Evolutionary conservation across 1,284 basidiomycete genomes (phyloP).

Genomic region (Cryptococcus floricola): DNA sequence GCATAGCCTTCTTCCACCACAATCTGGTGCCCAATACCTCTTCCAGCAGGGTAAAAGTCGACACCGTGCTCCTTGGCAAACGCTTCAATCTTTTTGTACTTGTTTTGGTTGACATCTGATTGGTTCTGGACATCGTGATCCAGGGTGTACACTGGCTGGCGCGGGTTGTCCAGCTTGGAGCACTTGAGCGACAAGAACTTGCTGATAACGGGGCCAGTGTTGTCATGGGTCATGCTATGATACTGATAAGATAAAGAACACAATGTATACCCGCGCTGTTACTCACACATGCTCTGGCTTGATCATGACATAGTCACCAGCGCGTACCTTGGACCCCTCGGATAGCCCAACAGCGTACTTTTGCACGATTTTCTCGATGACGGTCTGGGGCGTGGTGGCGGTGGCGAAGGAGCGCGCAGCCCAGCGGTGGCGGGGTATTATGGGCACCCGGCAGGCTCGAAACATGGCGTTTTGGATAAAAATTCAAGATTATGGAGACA

Average conservation of each 20-base stretch:
- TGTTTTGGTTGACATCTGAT: conserved; percentile 84
- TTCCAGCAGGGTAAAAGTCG: conserved; percentile 95
- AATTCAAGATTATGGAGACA: not conserved
- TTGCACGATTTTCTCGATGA: conserved; percentile 97
- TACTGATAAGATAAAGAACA: conserved; percentile 4
- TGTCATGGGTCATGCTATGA: conserved; percentile 83
- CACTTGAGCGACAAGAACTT: conserved; percentile 96
- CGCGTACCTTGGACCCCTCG: conserved; percentile 69
- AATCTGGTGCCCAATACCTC: conserved; percentile 96
- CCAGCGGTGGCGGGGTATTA: not conserved
- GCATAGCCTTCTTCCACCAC: conserved; percentile 95
- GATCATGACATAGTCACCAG: conserved; percentile 99
- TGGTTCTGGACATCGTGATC: conserved; percentile 99
- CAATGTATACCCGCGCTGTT: not conserved
- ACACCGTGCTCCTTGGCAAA: conserved; percentile 83
- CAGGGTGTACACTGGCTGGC: conserved; percentile 81
- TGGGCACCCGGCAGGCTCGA: not conserved
- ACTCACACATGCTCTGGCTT: conserved; percentile 81
- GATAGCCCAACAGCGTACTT: conserved; percentile 88
- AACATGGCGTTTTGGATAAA: not conserved
- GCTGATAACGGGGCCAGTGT: conserved; percentile 95
- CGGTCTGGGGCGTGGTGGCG: conserved; percentile 64
- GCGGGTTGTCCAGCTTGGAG: conserved; percentile 73
- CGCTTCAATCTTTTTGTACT: conserved; percentile 87
- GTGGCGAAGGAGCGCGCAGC: conserved; percentile 30